Conservation (phyloP, 768 basidiomycete species). For the Psilocybe cubensis region DNA sequence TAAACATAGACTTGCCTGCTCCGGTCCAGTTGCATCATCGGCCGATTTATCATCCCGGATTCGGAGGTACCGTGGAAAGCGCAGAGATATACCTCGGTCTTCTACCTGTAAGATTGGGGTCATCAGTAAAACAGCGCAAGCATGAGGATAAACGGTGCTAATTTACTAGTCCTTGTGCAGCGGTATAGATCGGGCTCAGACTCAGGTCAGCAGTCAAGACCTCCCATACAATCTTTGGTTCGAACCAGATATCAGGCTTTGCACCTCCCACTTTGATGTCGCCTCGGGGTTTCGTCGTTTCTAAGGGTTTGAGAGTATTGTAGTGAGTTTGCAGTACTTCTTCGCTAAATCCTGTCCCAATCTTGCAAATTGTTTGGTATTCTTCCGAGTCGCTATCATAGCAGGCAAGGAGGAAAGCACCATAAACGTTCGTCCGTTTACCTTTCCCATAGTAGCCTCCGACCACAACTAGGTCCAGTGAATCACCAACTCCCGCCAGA, state of each 20-base stretch:
- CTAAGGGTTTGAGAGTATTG: slow-evolving; percentile 80
- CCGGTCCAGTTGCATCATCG: slow-evolving; percentile 91
- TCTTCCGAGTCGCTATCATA: slow-evolving; percentile 94
- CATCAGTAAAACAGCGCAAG: slow-evolving; percentile 1
- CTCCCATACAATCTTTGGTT: slow-evolving; percentile 97
- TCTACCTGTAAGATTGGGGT: slow-evolving; percentile 57
- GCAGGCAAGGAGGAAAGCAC: slow-evolving; percentile 96
- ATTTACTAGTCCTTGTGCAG: slow-evolving; percentile 86
- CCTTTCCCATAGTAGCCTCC: slow-evolving; percentile 98
- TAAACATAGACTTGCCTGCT: slow-evolving; percentile 64
- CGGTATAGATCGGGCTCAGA: slow-evolving; percentile 95
- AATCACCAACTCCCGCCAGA: slow-evolving; percentile 94
- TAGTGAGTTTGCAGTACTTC: slow-evolving; percentile 83
- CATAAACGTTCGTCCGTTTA: slow-evolving; percentile 96
- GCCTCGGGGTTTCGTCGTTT: slow-evolving; percentile 67
- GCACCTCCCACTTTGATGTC: slow-evolving; percentile 91
- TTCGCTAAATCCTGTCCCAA: slow-evolving; percentile 97
- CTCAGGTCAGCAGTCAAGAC: slow-evolving; percentile 97
- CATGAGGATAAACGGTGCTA: neutral
- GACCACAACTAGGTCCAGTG: slow-evolving; percentile 96
- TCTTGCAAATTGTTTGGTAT: slow-evolving; percentile 98
- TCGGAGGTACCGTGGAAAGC: slow-evolving; percentile 94
- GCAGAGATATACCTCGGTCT: slow-evolving; percentile 90
- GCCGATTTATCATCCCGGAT: slow-evolving; percentile 92
- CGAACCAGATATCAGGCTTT: slow-evolving; percentile 98